Evolutionary conservation across 2,329 filamentous ascomycete genomes (phyloP), one percentile per base, ranked within the genome.

Genomic region (Basipetospora sp.): DNA sequence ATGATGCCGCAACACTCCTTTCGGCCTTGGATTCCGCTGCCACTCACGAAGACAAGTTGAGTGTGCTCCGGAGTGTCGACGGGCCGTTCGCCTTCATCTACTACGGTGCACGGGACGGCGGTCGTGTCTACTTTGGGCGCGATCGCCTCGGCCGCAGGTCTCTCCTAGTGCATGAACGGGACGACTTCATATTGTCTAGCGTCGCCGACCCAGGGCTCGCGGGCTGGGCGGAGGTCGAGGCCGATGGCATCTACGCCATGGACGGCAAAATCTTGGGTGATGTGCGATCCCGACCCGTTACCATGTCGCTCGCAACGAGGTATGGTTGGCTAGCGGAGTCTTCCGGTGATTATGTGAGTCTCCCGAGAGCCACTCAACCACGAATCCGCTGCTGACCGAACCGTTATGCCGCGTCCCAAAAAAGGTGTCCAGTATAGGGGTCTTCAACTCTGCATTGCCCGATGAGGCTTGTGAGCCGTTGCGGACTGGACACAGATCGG

Each of bases 21-120:
- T 51, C 64, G 25, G 50, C 71, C 27, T 63, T 94, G 34, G 33
- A 43, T 31, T 41, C 34, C 17, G 45, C 49, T 43, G 25, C 42
- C 34, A 43, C 50, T 32, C 45, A 55, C 36, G 48, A 49, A 15
- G 55, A 54, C 19, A 54, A 77, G 8, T 45, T 76, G 5, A 51
- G 65, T 38, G 65, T 68, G 1, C 54, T 87, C 29, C 67, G 71
- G 39, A 63, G 57, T 28, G 71, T 88, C 18, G 71, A 77, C 41
- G 90, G 90, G 0, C 88, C 90, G 0, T 96, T 90, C 60, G 83
- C 88, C 2, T 90, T 96, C 56, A 71, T 88, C 5, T 94, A 80
- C 55, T 80, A 80, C 49, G 80, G 94, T 19, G 15, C 16, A 17
- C 59, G 67, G 65, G 13, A 49, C 54, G 8, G 62, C 69, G 38